Evolutionary conservation across 2,329 filamentous ascomycete genomes (phyloP).

Genomic region (Ophiocordyceps camponoti-saundersi): DNA sequence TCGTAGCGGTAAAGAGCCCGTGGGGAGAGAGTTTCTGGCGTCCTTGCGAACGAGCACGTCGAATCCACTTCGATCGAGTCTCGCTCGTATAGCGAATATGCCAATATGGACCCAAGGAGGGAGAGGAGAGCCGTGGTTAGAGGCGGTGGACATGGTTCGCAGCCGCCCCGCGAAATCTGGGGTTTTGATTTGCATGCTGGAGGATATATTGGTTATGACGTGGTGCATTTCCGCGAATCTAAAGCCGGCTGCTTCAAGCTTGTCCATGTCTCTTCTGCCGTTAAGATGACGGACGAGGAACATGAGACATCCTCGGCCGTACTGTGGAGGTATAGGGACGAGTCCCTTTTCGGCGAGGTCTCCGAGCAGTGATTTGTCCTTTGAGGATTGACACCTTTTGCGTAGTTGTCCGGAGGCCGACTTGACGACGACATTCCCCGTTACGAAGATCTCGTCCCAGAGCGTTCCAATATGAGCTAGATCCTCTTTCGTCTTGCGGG

Average conservation of each 20-base stretch:
- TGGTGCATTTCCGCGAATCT: slow-evolving; percentile 58
- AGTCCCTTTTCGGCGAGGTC: slow-evolving; percentile 24
- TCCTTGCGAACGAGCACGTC: slow-evolving; percentile 43
- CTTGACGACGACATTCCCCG: slow-evolving; percentile 22
- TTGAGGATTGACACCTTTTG: not conserved
- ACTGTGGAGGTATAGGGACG: slow-evolving; percentile 11
- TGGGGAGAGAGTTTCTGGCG: slow-evolving; percentile 42
- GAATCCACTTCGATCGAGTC: slow-evolving; percentile 36
- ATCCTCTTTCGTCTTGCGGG: slow-evolving; percentile 44
- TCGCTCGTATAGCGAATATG: slow-evolving; percentile 38
- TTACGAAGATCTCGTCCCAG: slow-evolving; percentile 61
- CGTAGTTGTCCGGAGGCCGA: not conserved
- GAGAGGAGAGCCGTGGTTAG: slow-evolving; percentile 25
- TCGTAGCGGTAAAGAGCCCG: slow-evolving; percentile 33
- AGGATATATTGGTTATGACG: slow-evolving; percentile 50
- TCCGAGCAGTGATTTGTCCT: slow-evolving; percentile 10
- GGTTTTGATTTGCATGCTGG: slow-evolving; percentile 57
- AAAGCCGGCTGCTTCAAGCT: slow-evolving; percentile 55
- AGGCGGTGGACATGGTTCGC: slow-evolving; percentile 44
- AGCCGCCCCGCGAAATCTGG: slow-evolving; percentile 45
- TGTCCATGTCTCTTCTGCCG: slow-evolving; percentile 38
- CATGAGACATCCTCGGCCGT: slow-evolving; percentile 62
- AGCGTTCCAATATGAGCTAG: slow-evolving; percentile 49
- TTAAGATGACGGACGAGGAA: slow-evolving; percentile 55
- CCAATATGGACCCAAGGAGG: slow-evolving; percentile 38